These are phyloP conservation scores for Phytopythium boreale DNA, from an alignment of 352 stramenopile genomes.

Conservation along the genomic window DNA sequence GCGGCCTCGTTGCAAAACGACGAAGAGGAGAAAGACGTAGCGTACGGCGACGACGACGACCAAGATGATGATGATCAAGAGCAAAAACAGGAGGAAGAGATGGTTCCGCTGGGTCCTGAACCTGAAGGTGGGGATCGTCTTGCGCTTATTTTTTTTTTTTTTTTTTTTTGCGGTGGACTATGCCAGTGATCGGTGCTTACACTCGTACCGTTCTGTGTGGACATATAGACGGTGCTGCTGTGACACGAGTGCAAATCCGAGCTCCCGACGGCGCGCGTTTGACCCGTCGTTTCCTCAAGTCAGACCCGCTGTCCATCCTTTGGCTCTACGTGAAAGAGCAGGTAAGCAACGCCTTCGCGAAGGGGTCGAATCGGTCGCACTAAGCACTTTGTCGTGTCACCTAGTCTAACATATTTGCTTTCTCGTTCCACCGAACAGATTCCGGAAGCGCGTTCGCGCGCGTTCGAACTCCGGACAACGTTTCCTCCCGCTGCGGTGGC, in stretches of 20 bases:
- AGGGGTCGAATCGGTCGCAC: background rate
- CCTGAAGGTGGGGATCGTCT: constrained; percentile 40
- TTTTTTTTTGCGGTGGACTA: constrained; percentile 7
- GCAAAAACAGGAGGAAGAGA: constrained; percentile 29
- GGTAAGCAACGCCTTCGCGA: constrained; percentile 18
- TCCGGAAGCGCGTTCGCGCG: constrained; percentile 55
- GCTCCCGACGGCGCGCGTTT: constrained; percentile 61
- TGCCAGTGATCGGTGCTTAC: constrained; percentile 2
- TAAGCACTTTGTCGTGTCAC: background rate
- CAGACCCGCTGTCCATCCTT: constrained; percentile 56
- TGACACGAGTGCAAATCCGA: constrained; percentile 72
- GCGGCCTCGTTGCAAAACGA: constrained; percentile 67
- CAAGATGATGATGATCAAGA: constrained; percentile 38
- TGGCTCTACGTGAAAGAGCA: constrained; percentile 74
- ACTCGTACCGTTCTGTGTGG: constrained; percentile 10
- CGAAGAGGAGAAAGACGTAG: constrained; percentile 29
- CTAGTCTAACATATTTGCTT: background rate
- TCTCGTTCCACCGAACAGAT: constrained; percentile 25
- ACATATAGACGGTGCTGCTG: constrained; percentile 33
- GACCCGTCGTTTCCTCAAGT: constrained; percentile 71
- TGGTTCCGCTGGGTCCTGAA: constrained; percentile 47
- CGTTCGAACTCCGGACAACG: constrained; percentile 72
- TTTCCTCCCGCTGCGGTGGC: constrained; percentile 54
- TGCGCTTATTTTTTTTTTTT: constrained; percentile 1
- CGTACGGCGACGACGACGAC: constrained; percentile 26